phyloP scores from a whole-genome alignment of 345 rosid genomes.

The Rhizophora apiculata region DNA sequence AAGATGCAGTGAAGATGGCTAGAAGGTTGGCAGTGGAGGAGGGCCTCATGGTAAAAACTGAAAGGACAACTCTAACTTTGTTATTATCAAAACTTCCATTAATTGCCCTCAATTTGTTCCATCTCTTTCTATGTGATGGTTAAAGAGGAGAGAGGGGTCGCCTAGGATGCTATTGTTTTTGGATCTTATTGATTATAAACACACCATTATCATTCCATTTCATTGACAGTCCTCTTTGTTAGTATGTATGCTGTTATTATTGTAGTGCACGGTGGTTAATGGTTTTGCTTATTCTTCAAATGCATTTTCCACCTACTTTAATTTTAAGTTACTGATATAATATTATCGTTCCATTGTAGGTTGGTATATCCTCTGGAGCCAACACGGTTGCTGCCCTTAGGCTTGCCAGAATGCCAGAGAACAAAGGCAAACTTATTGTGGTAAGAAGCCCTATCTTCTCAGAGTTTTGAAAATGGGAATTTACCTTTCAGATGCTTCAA shows the following conservation, averaged over 20 bases:
- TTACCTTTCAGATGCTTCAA: neutral
- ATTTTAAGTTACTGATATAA: neutral
- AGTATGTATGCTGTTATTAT: no score
- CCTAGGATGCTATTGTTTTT: no score
- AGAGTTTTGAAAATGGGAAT: neutral
- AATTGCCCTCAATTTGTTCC: neutral
- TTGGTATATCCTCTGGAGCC: slow-evolving; percentile 95
- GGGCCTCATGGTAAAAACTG: slow-evolving; percentile 77
- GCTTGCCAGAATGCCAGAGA: slow-evolving; percentile 85
- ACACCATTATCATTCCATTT: no score
- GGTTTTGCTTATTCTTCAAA: neutral
- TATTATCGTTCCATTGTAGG: slow-evolving; percentile 33
- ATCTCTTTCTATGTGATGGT: neutral
- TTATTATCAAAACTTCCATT: neutral
- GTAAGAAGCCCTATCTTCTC: slow-evolving; percentile 35
- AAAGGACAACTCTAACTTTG: neutral
- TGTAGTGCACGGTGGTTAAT: no score
- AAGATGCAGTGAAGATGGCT: slow-evolving; percentile 91
- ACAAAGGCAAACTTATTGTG: slow-evolving; percentile 94
- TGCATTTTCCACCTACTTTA: neutral
- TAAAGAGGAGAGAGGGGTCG: neutral
- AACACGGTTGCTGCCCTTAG: slow-evolving; percentile 84
- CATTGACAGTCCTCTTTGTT: no score
- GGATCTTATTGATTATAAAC: no score
- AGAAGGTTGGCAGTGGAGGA: slow-evolving; percentile 88